Evolutionary conservation across 2,329 filamentous ascomycete species (phyloP), one percentile per base, ranked within the genome.

Genomic region (Zymoseptoria tritici): DNA sequence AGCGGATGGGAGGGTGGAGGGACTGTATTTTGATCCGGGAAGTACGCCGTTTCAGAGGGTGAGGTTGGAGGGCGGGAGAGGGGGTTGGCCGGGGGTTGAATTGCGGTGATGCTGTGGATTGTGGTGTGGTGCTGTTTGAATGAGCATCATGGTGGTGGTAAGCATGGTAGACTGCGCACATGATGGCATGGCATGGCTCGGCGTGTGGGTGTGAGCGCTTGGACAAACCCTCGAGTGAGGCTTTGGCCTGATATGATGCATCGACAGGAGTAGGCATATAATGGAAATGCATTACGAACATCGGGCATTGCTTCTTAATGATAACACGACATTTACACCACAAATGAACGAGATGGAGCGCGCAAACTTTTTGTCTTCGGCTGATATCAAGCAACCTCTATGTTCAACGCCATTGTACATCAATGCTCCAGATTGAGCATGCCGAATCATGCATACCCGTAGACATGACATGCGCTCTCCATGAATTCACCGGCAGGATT

Each of bases 21-120:
- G 81, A 0, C 69, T 82, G 62, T 83, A 83, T 67, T 82, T 78
- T 67, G 81, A 83, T 72, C 79, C 79, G n/a, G 74, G 77, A 66
- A 79, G 77, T 62, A 79, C 77, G 59, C 81, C 80, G 54, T 82
- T 80, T 69, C 81, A 83, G 72, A 76, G 77, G 64, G 66, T 83
- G 65, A 75, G 74, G 64, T 67, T 83, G 62, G 73, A 72, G 57
- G 75, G 74, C 42, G 64, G 66, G 51, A 65, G 64, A 4, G 67
- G 68, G 3, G 76, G 76, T 19, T 75, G 75, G 61, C 70, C 61
- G 7, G 72, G 70, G 42, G 77, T 75, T 74, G 71, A 66, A 31
- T 77, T 79, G 61, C 67, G 69, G 62, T 76, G 67, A 70, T 16
- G 19, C 20, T 13, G 36, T 13, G 36, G 36, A 13, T 42, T 11